Evolutionary conservation across 2,329 filamentous ascomycete genomes (phyloP).

Genomic region (Hypoxylon sp.): DNA sequence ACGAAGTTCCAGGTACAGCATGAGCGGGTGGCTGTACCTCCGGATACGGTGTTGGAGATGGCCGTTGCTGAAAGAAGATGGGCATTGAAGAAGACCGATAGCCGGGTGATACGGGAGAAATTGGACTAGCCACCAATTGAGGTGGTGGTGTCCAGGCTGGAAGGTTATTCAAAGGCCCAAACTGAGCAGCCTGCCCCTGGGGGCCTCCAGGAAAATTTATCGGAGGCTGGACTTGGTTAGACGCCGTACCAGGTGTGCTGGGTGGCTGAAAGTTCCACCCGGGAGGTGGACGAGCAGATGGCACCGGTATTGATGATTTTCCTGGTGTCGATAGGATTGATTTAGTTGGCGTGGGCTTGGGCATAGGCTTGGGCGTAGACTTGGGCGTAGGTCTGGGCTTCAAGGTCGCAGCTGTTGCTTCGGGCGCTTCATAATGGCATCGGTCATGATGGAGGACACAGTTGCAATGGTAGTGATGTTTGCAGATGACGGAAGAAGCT

Average conservation of each 20-base stretch:
- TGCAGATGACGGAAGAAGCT: conserved; percentile 2
- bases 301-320: conserved; percentile 15
- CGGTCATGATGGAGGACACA: neutral
- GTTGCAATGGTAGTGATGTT: conserved; percentile 6
- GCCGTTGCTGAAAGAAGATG: conserved; percentile 15
- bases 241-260: conserved; percentile 6
- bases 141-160: conserved; percentile 9
- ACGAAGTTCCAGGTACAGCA: conserved; percentile 9
- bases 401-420: conserved; percentile 1
- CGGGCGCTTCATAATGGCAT: neutral
- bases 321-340: conserved; percentile 14
- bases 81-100: conserved; percentile 31
- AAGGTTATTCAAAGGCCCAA: conserved; percentile 2
- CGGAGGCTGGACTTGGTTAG: conserved; percentile 6
- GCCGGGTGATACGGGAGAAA: conserved; percentile 23
- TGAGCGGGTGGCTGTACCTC: conserved; percentile 18
- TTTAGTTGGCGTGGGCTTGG: neutral
- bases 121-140: conserved; percentile 23
- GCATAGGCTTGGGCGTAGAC: no score
- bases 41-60: conserved; percentile 2
- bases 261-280: conserved; percentile 12
- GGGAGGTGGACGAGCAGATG: conserved; percentile 6
- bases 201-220: neutral
- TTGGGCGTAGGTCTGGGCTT: neutral
- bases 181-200: conserved; percentile 12